Conservation (phyloP, 495 filamentous ascomycete genomes). For the Diplogelasinospora grovesii region DNA sequence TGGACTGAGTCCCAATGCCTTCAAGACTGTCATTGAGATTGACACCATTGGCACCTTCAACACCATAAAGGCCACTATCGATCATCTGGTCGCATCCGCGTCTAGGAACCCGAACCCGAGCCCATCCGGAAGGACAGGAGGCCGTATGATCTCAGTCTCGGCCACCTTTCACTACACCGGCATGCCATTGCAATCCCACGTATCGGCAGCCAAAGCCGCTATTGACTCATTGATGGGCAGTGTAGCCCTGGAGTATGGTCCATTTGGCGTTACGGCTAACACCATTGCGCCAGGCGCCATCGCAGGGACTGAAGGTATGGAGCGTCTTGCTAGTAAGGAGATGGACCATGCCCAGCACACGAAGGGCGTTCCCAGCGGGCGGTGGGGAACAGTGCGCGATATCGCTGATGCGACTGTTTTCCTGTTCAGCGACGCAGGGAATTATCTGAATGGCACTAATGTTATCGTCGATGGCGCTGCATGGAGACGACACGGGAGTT, state of each 20-base stretch:
- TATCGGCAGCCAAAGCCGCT: constrained; percentile 82
- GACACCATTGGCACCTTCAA: constrained; percentile 91
- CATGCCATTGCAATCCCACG: constrained; percentile 77
- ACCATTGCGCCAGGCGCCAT: constrained; percentile 80
- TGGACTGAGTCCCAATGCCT: constrained; percentile 76
- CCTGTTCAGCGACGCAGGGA: constrained; percentile 74
- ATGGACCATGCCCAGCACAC: constrained; percentile 22
- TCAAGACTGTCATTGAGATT: constrained; percentile 95
- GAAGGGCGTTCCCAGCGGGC: constrained; percentile 54
- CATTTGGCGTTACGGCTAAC: constrained; percentile 82
- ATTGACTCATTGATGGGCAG: constrained; percentile 74
- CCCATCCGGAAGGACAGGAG: constrained; percentile 52
- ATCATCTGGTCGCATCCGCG: constrained; percentile 69
- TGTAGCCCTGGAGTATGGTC: constrained; percentile 80
- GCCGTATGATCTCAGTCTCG: constrained; percentile 80
- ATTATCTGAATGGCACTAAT: constrained; percentile 71
- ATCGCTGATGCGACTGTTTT: constrained; percentile 91
- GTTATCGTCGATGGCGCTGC: constrained; percentile 74
- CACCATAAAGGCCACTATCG: constrained; percentile 84
- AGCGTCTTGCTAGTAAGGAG: constrained; percentile 39
- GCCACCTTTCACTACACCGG: constrained; percentile 87
- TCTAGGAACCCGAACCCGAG: constrained; percentile 46
- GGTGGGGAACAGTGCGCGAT: constrained; percentile 74
- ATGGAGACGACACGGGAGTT: constrained; percentile 51
- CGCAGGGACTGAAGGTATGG: constrained; percentile 55